These are phyloP conservation scores for Rhizopogon rudus DNA, from an alignment of 768 basidiomycete genomes.

Conservation along the genomic window DNA sequence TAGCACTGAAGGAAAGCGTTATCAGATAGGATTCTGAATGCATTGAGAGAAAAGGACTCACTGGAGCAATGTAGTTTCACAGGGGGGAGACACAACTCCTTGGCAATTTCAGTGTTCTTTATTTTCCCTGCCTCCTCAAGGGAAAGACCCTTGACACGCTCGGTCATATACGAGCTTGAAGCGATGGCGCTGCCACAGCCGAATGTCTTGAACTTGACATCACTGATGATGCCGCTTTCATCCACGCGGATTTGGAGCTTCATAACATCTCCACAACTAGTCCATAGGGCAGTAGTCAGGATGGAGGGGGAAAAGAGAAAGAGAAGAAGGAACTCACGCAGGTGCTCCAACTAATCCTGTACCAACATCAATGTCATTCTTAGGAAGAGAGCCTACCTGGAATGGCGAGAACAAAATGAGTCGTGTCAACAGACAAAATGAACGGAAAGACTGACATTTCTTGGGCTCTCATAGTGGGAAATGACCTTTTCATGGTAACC, in stretches of 20 bases:
- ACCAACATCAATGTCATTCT: conserved; percentile 87
- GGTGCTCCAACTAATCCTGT: conserved; percentile 98
- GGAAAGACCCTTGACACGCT: conserved; percentile 92
- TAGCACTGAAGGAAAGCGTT: conserved; percentile 55
- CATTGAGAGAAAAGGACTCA: conserved; percentile 35
- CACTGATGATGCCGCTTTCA: conserved; percentile 90
- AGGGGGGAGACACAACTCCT: conserved; percentile 91
- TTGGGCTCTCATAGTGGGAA: conserved; percentile 94
- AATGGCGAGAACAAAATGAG: conserved; percentile 44
- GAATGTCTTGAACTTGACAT: conserved; percentile 99
- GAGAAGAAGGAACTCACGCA: conserved; percentile 54
- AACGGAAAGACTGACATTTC: conserved; percentile 67
- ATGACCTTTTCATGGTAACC: conserved; percentile 96
- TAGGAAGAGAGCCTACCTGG: conserved; percentile 95
- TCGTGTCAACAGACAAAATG: conserved; percentile 39
- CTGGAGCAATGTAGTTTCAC: conserved; percentile 96
- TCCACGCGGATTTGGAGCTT: conserved; percentile 98
- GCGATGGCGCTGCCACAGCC: conserved; percentile 98
- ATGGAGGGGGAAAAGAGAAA: conserved; percentile 5
- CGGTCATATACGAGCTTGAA: conserved; percentile 97
- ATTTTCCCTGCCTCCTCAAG: conserved; percentile 94
- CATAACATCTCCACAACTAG: conserved; percentile 97
- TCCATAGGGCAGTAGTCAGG: conserved; percentile 10
- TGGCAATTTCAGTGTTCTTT: conserved; percentile 99
- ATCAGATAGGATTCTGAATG: conserved; percentile 15